A percentile compares a stretch with the other conserved stretches of the same genome.
Conservation (phyloP, 1,284 basidiomycete species). For the Cutaneotrichosporon sp. region DNA sequence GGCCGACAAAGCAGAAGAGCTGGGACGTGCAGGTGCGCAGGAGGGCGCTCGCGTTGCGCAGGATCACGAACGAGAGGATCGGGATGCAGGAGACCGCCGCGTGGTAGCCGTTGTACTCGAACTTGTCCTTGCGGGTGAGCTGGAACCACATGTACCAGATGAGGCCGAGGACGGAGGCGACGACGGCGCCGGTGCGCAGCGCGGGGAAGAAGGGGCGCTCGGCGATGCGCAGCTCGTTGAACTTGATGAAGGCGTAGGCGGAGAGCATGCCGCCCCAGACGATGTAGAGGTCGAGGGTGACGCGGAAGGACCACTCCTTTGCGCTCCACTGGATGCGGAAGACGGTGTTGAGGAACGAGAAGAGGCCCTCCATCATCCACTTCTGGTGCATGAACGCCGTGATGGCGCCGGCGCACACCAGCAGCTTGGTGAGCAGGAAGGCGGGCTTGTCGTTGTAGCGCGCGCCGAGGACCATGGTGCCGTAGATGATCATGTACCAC, state of each 20-base stretch:
- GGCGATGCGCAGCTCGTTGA: constrained; percentile 69
- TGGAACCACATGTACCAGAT: constrained; percentile 82
- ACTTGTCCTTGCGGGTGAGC: constrained; percentile 71
- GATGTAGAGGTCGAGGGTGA: constrained; percentile 82
- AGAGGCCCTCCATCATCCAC: constrained; percentile 66
- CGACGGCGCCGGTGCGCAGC: constrained; percentile 58
- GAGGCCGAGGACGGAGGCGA: constrained; percentile 60
- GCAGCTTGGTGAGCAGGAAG: constrained; percentile 71
- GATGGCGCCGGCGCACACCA: constrained; percentile 63
- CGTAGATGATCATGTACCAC: constrained; percentile 76
- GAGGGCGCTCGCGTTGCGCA: constrained; percentile 72
- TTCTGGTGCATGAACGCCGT: constrained; percentile 67
- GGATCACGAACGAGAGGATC: constrained; percentile 68
- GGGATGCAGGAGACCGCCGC: constrained; percentile 80
- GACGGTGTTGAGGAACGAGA: constrained; percentile 64
- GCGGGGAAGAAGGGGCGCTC: constrained; percentile 69
- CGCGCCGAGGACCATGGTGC: constrained; percentile 70
- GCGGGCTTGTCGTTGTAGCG: constrained; percentile 69
- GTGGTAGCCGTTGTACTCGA: constrained; percentile 80
- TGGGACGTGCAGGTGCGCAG: constrained; percentile 69
- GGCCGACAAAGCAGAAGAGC: constrained; percentile 76
- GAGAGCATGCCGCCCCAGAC: constrained; percentile 82
- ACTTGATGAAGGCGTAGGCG: constrained; percentile 71
- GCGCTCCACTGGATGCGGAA: constrained; percentile 80
- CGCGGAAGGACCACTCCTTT: constrained; percentile 80